Evolutionary conservation across 352 stramenopile species (phyloP).

Genomic region (Globisporangium nodosum): DNA sequence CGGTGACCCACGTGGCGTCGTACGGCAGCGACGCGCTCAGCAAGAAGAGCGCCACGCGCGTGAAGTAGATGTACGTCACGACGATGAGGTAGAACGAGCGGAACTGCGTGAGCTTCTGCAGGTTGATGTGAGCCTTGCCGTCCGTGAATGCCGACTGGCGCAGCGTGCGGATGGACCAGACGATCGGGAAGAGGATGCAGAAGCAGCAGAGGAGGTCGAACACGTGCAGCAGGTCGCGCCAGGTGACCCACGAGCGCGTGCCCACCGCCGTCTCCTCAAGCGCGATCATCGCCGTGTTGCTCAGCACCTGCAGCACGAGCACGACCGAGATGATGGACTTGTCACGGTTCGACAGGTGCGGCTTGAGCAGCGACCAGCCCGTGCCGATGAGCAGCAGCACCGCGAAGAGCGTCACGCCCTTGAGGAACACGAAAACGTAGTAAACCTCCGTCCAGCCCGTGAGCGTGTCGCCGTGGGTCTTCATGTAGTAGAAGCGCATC

Average conservation of each 20-base stretch:
- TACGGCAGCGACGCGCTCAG: conserved; percentile 91
- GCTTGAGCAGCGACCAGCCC: conserved; percentile 96
- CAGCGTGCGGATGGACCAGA: conserved; percentile 92
- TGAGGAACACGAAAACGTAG: conserved; percentile 95
- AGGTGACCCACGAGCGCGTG: conserved; percentile 57
- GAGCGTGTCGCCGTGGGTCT: conserved; percentile 88
- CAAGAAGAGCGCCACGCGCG: conserved; percentile 94
- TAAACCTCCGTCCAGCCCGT: conserved; percentile 92
- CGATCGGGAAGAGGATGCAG: conserved; percentile 94
- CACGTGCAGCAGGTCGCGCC: conserved; percentile 91
- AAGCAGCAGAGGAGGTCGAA: conserved; percentile 97
- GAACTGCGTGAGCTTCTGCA: conserved; percentile 95
- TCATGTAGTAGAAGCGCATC: conserved; percentile 95
- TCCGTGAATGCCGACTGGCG: conserved; percentile 78
- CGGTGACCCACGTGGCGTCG: conserved; percentile 71
- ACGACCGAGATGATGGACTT: conserved; percentile 94
- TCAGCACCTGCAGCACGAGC: conserved; percentile 89
- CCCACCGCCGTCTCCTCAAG: conserved; percentile 79
- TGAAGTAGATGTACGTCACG: conserved; percentile 98
- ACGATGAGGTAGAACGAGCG: conserved; percentile 96
- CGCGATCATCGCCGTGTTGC: conserved; percentile 93
- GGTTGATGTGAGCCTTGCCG: conserved; percentile 82
- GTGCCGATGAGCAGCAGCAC: conserved; percentile 97
- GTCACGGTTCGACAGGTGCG: conserved; percentile 90
- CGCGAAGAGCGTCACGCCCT: conserved; percentile 95